Evolutionary conservation across 139 green algal genomes (phyloP), one percentile per base, ranked within the genome.

Genomic region (Zygnema circumcarinatum): DNA sequence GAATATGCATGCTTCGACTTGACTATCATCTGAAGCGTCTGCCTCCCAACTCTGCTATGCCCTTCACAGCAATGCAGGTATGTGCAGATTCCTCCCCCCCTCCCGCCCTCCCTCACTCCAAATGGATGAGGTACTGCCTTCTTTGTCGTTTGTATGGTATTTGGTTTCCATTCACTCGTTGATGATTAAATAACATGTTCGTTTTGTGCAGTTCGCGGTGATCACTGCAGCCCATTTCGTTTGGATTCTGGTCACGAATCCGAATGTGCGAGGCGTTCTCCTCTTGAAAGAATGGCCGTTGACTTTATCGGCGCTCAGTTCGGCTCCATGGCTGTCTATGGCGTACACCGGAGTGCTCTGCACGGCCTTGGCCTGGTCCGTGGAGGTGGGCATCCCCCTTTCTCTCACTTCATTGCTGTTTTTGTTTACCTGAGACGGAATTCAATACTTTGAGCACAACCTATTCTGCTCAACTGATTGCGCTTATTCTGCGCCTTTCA

Each of bases 1-100:
- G 93, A 33, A 36, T 96, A 22, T 94, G 96, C 78, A 94, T 93
- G 52, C 92, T 89, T 22, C 84, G 93, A 3, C 87, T 76, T 0
- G 90, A 94, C 56, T 67, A 75, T 47, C 41, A 81, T 35, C 33
- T 67, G 1, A 85, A 85, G 41, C n/a, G 21, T 35, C 25, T 85
- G 78, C 39, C 41, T 16, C 40, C 25, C 78, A 81, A 42, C 40
- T 32, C 78, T 3, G 41, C 78, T 2, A 35, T 85, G n/a, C 38
- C 38, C 29, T 35, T 85, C n/a, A 85, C 67, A 35, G 38, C 39
- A 2, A 32, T 85, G 39, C 78, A 85, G 78, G 78, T 76, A 82
- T 42, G 78, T 2, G 32, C 38, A 81, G 33, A 40, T 32, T 29
- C n/a, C 36, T 54, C 33, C 36, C 31, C 33, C n/a, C 69, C 3